Evolutionary conservation across 1,284 basidiomycete species (phyloP), one percentile per base, ranked within the genome.

Genomic region (Farysia itapuensis): DNA sequence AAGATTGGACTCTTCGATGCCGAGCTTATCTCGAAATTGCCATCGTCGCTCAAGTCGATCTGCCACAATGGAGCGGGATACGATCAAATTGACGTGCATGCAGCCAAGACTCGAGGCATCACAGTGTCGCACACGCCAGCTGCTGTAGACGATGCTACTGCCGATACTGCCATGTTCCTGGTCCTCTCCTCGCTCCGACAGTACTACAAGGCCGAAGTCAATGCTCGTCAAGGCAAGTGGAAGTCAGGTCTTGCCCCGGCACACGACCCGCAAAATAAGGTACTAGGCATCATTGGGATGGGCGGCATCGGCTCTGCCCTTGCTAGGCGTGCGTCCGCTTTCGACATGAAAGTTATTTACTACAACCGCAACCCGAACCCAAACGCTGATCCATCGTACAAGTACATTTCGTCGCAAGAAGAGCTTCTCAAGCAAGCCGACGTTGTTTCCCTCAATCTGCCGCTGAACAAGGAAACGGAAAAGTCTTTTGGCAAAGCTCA

Each of bases 391-490:
- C 15, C 50, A 5, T 38, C 34, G 12, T 56, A 31, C 43, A 56
- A 33, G 14, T 73, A 73, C 47, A 37, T 61, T 28, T 16, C 30
- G 25, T 60, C 67, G 0, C 76, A 81, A 25, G 70, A 77, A 14
- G 74, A 77, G 21, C 68, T 82, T 9, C 72, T 81, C 2, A 45
- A 43, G 0, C 28, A 52, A 14, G 56, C 75, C n/a, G 81, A 82
- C 57, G 77, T 81, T 8, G 64, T 82, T 18, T 77, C 77, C n/a
- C 51, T 82, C 9, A 79, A 82, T 61, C 79, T 80, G 47, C 81
- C 81, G 0, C 67, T 80, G n/a, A 78, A 76, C 39, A 67, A 74
- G 2, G 22, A 63, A 8, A 82, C 81, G 9, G 47, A 64, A 11
- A 66, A 76, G 19, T 41, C 80, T 38, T 78, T 82, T 24, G 70